Percentiles rank a stretch among this genome's conserved stretches.
Conservation (phyloP, 176 grass and related monocot genomes). For the Eragrostis nindensis region DNA sequence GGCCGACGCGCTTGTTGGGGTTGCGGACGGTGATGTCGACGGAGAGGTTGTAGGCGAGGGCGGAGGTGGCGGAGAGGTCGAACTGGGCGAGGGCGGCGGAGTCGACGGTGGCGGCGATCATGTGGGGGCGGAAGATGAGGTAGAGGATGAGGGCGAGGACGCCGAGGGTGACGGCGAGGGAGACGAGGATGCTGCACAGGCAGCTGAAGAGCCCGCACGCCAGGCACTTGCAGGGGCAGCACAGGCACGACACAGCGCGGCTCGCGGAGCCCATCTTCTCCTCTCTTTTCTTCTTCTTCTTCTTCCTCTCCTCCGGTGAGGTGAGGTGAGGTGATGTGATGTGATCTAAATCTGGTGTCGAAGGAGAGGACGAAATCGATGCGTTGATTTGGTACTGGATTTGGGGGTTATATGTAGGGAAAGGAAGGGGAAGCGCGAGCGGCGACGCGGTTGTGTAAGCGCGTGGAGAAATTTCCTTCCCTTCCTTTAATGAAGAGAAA, state of each 20-base stretch:
- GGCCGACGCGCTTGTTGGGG: conserved; percentile 64
- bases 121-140: conserved; percentile 70
- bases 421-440: too few relatives aligned
- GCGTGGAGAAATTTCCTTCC: neutral
- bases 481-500: too few relatives aligned
- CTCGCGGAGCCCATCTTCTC: conserved; percentile 43
- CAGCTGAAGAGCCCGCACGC: conserved; percentile 59
- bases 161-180: conserved; percentile 40
- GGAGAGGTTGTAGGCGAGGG: conserved; percentile 45
- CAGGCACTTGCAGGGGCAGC: conserved; percentile 61
- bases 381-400: neutral
- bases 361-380: neutral
- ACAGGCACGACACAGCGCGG: conserved; percentile 55
- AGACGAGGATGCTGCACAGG: conserved; percentile 59
- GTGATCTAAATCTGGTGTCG: neutral
- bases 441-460: conserved; percentile 8
- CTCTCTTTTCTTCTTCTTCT: too few relatives aligned
- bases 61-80: neutral
- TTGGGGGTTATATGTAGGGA: neutral
- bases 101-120: conserved; percentile 62
- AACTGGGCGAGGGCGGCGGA: conserved; percentile 50
- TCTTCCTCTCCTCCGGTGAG: neutral
- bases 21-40: conserved; percentile 63
- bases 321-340: neutral
- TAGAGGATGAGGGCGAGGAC: conserved; percentile 55